Evolutionary conservation across 2,329 filamentous ascomycete species (phyloP).

Genomic region (Furcasterigmium sp.): DNA sequence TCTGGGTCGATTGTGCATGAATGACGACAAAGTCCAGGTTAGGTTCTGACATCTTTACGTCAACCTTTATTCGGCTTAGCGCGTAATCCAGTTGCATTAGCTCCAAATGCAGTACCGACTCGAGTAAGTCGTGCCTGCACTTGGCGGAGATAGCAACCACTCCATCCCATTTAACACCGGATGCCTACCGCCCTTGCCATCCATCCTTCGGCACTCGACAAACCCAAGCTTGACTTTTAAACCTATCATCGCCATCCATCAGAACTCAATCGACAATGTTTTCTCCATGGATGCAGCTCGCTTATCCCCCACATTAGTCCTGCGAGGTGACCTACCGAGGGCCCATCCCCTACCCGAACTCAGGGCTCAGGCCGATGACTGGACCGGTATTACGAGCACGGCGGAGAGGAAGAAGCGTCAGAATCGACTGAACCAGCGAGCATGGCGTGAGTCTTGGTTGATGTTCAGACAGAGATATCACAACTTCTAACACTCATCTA

Average conservation of each 20-base stretch:
- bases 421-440: constrained; percentile 10
- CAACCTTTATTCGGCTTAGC: too few relatives aligned
- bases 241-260: too few relatives aligned
- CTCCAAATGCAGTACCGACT: not conserved
- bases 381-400: constrained; percentile 23
- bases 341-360: constrained; percentile 4
- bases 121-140: not conserved
- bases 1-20: too few relatives aligned
- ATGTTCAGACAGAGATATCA: not conserved
- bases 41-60: too few relatives aligned
- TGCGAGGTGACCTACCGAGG: constrained; percentile 1
- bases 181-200: too few relatives aligned
- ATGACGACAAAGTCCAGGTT: too few relatives aligned
- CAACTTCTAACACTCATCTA: not conserved
- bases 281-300: not conserved
- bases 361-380: constrained; percentile 19
- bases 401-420: constrained; percentile 12
- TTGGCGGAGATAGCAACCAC: not conserved
- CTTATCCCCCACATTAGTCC: not conserved
- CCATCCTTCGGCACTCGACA: too few relatives aligned
- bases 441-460: constrained; percentile 4
- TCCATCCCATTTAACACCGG: too few relatives aligned
- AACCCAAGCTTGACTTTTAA: too few relatives aligned
- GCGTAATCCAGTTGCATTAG: not conserved
- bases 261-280: not conserved